Conservation (phyloP, 805 yeast species). For the Saccharomycopsis selenospora region DNA sequence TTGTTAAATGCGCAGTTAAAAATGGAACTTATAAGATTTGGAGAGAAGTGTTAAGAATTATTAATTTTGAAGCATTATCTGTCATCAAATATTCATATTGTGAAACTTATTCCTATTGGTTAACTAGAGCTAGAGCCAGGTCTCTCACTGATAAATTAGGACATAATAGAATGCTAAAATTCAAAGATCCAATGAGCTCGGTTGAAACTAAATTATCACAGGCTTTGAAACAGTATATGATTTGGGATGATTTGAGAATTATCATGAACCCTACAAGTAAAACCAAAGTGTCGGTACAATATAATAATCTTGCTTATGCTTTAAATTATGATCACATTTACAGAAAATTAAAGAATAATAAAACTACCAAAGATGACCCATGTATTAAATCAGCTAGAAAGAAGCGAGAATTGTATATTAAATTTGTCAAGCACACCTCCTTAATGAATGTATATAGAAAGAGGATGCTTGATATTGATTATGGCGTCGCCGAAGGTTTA, state of each 20-base stretch:
- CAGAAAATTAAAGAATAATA: background rate
- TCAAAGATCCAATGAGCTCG: conserved; percentile 15
- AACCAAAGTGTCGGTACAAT: conserved; percentile 1
- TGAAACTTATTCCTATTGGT: conserved; percentile 17
- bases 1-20: conserved; percentile 31
- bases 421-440: conserved; percentile 8
- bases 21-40: conserved; percentile 27
- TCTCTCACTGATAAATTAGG: conserved; percentile 28
- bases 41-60: conserved; percentile 21
- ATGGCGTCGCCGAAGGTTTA: background rate
- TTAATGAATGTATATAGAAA: conserved; percentile 13
- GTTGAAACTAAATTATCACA: conserved; percentile 11
- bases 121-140: conserved; percentile 27
- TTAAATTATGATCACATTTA: background rate
- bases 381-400: background rate
- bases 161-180: conserved; percentile 15
- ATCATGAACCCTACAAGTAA: background rate
- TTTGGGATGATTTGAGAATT: conserved; percentile 10
- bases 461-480: conserved; percentile 8
- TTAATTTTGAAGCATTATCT: conserved; percentile 16
- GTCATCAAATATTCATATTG: conserved; percentile 11
- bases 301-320: conserved; percentile 1
- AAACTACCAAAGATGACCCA: background rate
- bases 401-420: conserved; percentile 4
- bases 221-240: conserved; percentile 6